Evolutionary conservation across 2,329 filamentous ascomycete species (phyloP).

Genomic region (Plectosphaerella cucumerina): DNA sequence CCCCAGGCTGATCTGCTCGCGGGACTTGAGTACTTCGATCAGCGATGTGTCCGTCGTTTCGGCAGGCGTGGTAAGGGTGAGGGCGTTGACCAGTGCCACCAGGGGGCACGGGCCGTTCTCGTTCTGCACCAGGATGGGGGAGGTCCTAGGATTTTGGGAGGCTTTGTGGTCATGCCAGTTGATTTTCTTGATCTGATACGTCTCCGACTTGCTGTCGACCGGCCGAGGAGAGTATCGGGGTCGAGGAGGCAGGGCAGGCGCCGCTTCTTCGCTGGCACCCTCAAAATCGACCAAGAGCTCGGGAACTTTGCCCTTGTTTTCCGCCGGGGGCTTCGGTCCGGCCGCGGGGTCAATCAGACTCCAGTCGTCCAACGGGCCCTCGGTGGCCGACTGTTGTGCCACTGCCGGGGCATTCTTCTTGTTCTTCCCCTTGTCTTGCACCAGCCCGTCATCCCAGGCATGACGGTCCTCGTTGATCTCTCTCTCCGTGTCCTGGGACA

Average conservation of each 20-base stretch:
- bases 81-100: conserved; percentile 86
- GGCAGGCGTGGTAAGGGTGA: conserved; percentile 76
- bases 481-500: conserved; percentile 18
- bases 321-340: not conserved
- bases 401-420: conserved; percentile 20
- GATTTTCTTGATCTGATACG: conserved; percentile 90
- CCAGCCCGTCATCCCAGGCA: conserved; percentile 45
- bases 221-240: conserved; percentile 26
- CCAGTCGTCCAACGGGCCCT: conserved; percentile 39
- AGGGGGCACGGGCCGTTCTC: conserved; percentile 92
- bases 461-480: conserved; percentile 37
- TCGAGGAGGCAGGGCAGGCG: conserved; percentile 31
- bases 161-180: conserved; percentile 70
- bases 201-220: conserved; percentile 57
- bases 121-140: conserved; percentile 88
- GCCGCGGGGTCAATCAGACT: conserved; percentile 39
- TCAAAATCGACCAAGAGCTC: conserved; percentile 7
- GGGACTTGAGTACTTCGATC: conserved; percentile 69
- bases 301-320: not conserved
- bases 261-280: not conserved
- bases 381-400: conserved; percentile 14
- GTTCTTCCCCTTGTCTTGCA: conserved; percentile 36
- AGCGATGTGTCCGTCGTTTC: conserved; percentile 62
- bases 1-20: conserved; percentile 84
- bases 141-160: conserved; percentile 62